Evolutionary conservation across 1,284 basidiomycete genomes (phyloP), one percentile per base, ranked within the genome.

Genomic region (Pyrrhoderma lamaoense): DNA sequence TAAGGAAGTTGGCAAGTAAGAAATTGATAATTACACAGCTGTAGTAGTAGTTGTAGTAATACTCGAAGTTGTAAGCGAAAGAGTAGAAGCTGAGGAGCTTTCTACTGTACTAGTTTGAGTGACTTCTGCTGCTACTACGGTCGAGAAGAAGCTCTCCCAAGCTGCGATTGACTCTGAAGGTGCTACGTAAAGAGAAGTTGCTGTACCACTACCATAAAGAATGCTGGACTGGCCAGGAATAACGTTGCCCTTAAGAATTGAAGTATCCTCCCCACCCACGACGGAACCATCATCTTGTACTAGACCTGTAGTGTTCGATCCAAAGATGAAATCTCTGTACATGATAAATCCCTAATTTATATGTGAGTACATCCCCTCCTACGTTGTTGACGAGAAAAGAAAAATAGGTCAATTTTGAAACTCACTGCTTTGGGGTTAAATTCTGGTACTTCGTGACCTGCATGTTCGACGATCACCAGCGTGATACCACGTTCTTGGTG

Each of bases 401-500:
- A 14, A 21, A 16, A 38, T 39, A 39, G 35, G 34, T 9, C n/a
- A n/a, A n/a, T n/a, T n/a, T n/a, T n/a, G 45, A 8, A 25, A 60
- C 79, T 49, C 62, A 83, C 83, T 23, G 74, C 70, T 49, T 60
- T 60, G 2, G 84, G 83, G 27, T 70, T 67, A 45, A 65, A 66
- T n/a, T 66, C 58, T 1, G 79, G 70, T 8, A 85, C 69, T 11
- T 82, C 67, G 60, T 86, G 82, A 1, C 81, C 80, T 2, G 82
- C 73, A 49, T 69, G 67, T 47, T 70, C 65, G 58, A 80, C 74
- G 19, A 87, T 69, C 1, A 70, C 74, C 59, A 83, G 86, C 8
- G 78, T 79, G 74, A 80, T 80, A 43, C 75, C 75, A 39, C 83
- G 74, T 62, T 87, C 84, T 62, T 86, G 84, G 59, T 85, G 82